phyloP scores from a whole-genome alignment of 352 stramenopile genomes.

The Globisporangium solare region DNA sequence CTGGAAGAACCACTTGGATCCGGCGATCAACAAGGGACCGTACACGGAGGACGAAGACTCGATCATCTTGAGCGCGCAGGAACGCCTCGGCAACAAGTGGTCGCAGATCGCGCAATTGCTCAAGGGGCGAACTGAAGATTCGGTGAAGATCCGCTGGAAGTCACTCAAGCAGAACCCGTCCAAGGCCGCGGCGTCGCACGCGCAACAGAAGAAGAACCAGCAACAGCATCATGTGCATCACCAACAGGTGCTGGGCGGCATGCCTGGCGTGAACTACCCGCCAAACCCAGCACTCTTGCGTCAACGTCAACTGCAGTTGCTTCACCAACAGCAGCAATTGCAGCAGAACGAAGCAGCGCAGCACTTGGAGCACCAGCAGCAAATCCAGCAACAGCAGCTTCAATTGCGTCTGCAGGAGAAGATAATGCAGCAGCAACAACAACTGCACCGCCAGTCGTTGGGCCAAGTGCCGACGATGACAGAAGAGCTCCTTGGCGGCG shows the following conservation, averaged over 20 bases:
- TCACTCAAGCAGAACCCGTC: conserved; percentile 83
- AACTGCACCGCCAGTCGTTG: conserved; percentile 56
- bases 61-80: conserved; percentile 89
- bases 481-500: conserved; percentile 18
- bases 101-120: conserved; percentile 94
- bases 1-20: conserved; percentile 88
- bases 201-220: conserved; percentile 76
- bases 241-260: conserved; percentile 18
- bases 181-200: conserved; percentile 69
- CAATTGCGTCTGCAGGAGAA: conserved; percentile 62
- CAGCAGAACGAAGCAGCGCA: conserved; percentile 59
- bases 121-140: conserved; percentile 88
- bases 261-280: conserved; percentile 34
- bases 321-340: conserved; percentile 71
- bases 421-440: conserved; percentile 55
- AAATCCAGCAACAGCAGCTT: conserved; percentile 57
- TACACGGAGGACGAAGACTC: conserved; percentile 95
- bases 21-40: conserved; percentile 92
- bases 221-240: conserved; percentile 38
- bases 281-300: conserved; percentile 54
- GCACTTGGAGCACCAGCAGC: conserved; percentile 68
- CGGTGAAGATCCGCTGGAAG: conserved; percentile 94
- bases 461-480: conserved; percentile 21
- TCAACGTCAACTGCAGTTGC: conserved; percentile 59
- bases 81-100: conserved; percentile 94